Evolutionary conservation across 768 basidiomycete genomes (phyloP).

Genomic region (Cystofilobasidium ferigula): DNA sequence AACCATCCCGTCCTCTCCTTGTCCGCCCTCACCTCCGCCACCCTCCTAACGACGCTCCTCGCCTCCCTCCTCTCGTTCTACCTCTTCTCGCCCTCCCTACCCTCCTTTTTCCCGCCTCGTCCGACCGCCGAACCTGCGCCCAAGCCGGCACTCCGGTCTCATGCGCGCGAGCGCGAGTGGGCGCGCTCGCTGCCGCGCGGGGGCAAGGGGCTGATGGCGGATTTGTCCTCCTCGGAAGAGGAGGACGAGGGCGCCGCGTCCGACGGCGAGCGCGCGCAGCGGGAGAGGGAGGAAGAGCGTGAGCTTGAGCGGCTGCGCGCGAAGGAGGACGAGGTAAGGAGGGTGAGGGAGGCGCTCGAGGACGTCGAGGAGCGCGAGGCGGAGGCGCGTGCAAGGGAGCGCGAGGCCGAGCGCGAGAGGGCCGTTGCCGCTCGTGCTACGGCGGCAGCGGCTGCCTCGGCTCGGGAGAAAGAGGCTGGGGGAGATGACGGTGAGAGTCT

Average conservation of each 20-base stretch:
- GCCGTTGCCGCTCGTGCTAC: background rate
- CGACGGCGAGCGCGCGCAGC: background rate
- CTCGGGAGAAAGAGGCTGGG: background rate
- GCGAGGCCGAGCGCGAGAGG: background rate
- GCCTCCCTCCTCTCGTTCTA: background rate
- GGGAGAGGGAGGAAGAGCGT: background rate
- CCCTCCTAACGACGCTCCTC: constrained; percentile 2
- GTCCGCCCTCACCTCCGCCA: background rate
- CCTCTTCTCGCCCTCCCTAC: background rate
- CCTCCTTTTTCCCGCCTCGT: background rate
- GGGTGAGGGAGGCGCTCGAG: background rate
- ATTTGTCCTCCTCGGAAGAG: background rate
- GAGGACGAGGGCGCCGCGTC: background rate
- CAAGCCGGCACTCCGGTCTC: background rate
- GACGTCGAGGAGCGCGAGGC: background rate
- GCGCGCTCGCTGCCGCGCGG: background rate
- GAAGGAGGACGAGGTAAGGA: background rate
- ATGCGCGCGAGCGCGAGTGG: background rate
- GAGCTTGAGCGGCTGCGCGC: background rate
- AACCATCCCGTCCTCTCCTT: background rate
- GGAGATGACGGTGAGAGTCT: background rate
- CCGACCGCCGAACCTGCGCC: background rate
- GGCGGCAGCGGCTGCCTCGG: background rate
- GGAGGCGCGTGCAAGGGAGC: background rate
- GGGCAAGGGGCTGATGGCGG: background rate